Percentiles rank a stretch among this genome's conserved stretches.
These are phyloP conservation scores for Chrysoporthe puriensis DNA, from an alignment of 2,329 filamentous ascomycete genomes.

Conservation along the genomic window DNA sequence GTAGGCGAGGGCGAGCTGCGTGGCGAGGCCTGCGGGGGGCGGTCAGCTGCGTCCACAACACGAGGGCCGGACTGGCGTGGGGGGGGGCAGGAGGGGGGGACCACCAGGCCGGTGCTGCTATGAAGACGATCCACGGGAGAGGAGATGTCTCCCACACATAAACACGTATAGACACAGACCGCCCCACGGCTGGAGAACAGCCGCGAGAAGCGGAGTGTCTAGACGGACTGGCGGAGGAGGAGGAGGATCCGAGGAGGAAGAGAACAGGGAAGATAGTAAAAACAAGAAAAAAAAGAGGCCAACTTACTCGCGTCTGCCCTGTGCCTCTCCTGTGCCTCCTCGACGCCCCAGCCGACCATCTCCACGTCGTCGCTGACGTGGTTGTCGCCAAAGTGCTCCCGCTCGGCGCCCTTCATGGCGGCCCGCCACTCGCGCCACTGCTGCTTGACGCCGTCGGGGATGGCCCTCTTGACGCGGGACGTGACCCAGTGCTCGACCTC, in stretches of 20 bases:
- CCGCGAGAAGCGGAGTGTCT: too few species aligned
- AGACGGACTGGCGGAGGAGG: neutral
- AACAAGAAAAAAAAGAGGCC: neutral
- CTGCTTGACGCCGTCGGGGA: constrained; percentile 63
- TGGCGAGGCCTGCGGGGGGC: constrained; percentile 59
- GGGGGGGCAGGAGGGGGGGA: too few species aligned
- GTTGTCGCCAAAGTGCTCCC: constrained; percentile 47
- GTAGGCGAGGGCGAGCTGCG: constrained; percentile 90
- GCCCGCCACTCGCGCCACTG: constrained; percentile 54
- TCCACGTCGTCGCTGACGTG: constrained; percentile 52
- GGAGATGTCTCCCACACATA: too few species aligned
- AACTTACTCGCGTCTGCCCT: constrained; percentile 75
- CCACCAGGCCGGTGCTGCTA: neutral
- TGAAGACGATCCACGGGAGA: too few species aligned
- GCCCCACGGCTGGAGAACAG: too few species aligned
- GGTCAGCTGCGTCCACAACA: neutral
- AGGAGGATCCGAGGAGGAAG: neutral
- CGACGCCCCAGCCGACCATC: constrained; percentile 62
- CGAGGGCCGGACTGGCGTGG: neutral
- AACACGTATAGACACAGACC: too few species aligned
- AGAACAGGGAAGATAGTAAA: neutral
- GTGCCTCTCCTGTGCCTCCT: constrained; percentile 64
- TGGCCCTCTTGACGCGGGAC: constrained; percentile 58
- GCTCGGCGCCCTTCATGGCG: constrained; percentile 51
- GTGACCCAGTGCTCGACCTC: constrained; percentile 70